These are phyloP conservation scores for Crithidia bombi DNA, from an alignment of 208 protist species.

Conservation along the genomic window DNA sequence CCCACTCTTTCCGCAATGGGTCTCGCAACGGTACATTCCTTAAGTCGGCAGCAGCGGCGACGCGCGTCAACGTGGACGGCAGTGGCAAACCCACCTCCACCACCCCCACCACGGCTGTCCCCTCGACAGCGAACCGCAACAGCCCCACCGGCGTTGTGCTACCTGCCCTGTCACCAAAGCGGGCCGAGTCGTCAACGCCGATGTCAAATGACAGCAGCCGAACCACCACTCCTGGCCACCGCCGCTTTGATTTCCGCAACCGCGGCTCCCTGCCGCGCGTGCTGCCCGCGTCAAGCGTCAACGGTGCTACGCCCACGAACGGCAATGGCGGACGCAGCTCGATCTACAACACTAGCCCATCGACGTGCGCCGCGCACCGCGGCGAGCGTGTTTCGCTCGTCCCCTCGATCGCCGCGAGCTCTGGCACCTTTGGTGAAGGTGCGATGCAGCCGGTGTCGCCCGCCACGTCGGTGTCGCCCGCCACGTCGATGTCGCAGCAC, in stretches of 20 bases:
- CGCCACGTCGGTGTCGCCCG: conserved; percentile 1
- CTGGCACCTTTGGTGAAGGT: background rate
- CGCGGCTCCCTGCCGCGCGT: conserved; percentile 16
- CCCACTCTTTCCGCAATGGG: background rate
- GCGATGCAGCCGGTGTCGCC: conserved; percentile 4
- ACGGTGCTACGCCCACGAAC: too few species aligned
- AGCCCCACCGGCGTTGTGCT: background rate
- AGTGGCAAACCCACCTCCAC: background rate
- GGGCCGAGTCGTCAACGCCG: conserved; percentile 1
- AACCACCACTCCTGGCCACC: conserved; percentile 11
- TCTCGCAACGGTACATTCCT: background rate
- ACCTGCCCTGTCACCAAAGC: background rate
- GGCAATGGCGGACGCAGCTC: background rate
- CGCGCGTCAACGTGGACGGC: conserved; percentile 3
- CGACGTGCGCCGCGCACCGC: background rate
- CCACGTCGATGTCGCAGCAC: conserved; percentile 9
- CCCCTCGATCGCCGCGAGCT: background rate
- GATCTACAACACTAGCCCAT: background rate
- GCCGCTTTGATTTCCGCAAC: conserved; percentile 10
- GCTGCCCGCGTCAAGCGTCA: background rate
- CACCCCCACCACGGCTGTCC: background rate
- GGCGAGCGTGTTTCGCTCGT: background rate
- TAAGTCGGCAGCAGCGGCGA: background rate
- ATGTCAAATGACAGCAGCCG: background rate
- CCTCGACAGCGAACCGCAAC: background rate